Conservation (phyloP, 768 basidiomycete genomes). For the Lentinus brumalis region DNA sequence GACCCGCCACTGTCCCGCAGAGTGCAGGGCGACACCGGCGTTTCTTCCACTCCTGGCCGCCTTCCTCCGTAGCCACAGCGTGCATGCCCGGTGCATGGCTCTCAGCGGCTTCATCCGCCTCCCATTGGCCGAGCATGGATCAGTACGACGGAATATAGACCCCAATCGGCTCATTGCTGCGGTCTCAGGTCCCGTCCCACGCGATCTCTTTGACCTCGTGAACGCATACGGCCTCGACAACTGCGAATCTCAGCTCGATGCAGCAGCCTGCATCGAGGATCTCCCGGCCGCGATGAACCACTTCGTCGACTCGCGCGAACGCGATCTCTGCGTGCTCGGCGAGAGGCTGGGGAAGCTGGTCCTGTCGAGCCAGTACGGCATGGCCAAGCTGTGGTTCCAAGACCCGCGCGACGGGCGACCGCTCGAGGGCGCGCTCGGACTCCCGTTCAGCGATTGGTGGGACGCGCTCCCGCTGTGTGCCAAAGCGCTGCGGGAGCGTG, state of each 20-base stretch:
- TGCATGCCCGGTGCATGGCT: constrained; percentile 50
- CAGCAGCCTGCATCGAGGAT: too few relatives aligned
- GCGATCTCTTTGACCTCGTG: constrained; percentile 46
- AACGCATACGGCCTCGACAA: constrained; percentile 43
- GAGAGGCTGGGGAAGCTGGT: constrained; percentile 49
- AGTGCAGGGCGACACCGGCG: constrained; percentile 45
- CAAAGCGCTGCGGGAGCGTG: constrained; percentile 41
- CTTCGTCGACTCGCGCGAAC: constrained; percentile 52
- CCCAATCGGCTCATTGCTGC: constrained; percentile 45
- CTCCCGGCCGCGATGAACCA: constrained; percentile 24
- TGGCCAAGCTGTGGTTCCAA: constrained; percentile 55
- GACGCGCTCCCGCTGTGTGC: constrained; percentile 62
- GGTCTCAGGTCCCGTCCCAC: constrained; percentile 42
- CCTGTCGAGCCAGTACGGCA: constrained; percentile 56
- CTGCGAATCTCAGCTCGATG: too few relatives aligned
- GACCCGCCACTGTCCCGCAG: constrained; percentile 46
- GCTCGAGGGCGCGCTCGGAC: constrained; percentile 37
- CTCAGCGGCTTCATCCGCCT: constrained; percentile 57
- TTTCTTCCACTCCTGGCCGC: constrained; percentile 54
- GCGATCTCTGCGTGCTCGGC: constrained; percentile 52
- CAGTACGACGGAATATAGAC: constrained; percentile 47
- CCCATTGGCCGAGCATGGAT: constrained; percentile 42
- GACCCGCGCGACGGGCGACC: constrained; percentile 37
- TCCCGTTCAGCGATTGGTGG: constrained; percentile 58
- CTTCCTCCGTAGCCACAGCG: constrained; percentile 54